Evolutionary conservation across 148 eudicot species (phyloP), one percentile per base, ranked within the genome.

Genomic region (Spergularia bocconei): DNA sequence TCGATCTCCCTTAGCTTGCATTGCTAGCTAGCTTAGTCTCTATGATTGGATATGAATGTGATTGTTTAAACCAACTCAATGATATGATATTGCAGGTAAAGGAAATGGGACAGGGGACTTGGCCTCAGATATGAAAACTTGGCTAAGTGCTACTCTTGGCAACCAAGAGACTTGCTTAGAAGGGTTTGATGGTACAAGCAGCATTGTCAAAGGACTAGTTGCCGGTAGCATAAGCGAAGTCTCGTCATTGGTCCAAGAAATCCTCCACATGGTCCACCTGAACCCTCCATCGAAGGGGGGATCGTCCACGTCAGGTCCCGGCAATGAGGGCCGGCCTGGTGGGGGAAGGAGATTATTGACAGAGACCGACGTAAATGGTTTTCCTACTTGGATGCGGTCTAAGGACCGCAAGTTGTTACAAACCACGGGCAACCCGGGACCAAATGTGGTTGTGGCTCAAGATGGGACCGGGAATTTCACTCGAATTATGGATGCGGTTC

Each of bases 91-190:
- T 76, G 38, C 75, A 91, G 98, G 92, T 19, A 86, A 87, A 79
- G 51, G 84, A 56, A 85, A 87, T 50, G 86, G 87, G 78, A 91
- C 98, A 7, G 92, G 93, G 1, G 70, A 89, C 75, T 56, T 83
- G 50, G 82, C 84, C 54, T 85, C 84, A 1, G 97, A 93, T 70
- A 64, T 93, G 74, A 91, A 83, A 68, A 86, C 95, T 74, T 90
- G 92, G 91, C 74, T 93, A 39, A 91, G 97, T 48, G 97, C 85
- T 12, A 88, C 95, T 13, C 72, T 87, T 0, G 76, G 67, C 7
- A 93, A 91, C 67, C 97, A 91, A 83, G 93, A 86, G 66, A 93
- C 98, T 2, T 93, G 98, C 86, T 67, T 84, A 17, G 95, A 93
- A 47, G 94, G 98, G 4, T 87, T 93, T 21, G 90, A 91, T 2